Base-by-base conservation (phyloP, 345 rosid genomes). In the Raphanus sativus region DNA sequence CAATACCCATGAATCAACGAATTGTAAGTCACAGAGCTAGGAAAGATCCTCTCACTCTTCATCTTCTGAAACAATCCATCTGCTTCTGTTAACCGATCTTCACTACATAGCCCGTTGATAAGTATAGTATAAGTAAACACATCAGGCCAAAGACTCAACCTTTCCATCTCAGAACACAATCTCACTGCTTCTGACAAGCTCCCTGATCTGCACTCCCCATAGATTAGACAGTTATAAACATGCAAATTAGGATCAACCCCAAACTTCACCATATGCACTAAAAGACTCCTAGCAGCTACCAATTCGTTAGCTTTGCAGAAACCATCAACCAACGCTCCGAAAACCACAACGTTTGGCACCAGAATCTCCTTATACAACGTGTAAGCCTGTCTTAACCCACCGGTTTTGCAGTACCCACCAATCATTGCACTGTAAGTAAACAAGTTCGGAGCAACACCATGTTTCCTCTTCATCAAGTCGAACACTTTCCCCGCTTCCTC, bases 51-150 rank as follows among this genome's bases (percentile, higher is more conserved):
- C 50, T 78, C 83, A 25, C 75, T 81, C 69, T 74, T 84, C 92
- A 91, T 86, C 71, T 48, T 83, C 75, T 81, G 80, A 81, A 84
- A 82, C 45, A 86, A 69, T 34, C 11, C 5, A 11, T 67, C 40
- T 28, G 81, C 93, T 83, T 86, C 92, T 70, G 76, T 86, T 40
- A 85, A 71, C 69, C 17, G 79, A 34, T 81, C 83, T 56, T 71
- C 68, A 67, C 13, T 36, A 70, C 85, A 86, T 5, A 84, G 69
- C 52, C 89, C 87, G 13, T 84, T 81, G 48, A 91, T 85, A 29
- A 91, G 88, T 78, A 83, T 86, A 69, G 83, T 89, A 75, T 82
- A 86, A 8, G 93, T 87, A 80, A 83, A 83, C 28, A 83, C 84
- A 83, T 89, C 88, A n/a, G 89, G 89, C 4, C 61, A 74, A 70